phyloP scores from a whole-genome alignment of 1,284 basidiomycete genomes.

The Rhizoctonia solani region DNA sequence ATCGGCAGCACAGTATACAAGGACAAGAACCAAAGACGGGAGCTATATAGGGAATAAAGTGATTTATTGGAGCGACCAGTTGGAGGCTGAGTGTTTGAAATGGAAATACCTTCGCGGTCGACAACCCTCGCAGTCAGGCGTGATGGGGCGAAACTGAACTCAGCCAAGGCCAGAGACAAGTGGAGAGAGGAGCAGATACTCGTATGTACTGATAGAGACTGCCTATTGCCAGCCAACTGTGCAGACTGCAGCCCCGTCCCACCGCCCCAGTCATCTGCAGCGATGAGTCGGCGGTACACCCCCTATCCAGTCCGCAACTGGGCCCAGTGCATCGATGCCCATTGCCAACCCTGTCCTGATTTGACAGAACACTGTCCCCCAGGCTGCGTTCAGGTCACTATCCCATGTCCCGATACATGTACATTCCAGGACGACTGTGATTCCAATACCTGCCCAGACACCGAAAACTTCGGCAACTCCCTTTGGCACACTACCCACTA shows the following conservation, averaged over 20 bases:
- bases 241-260: neutral
- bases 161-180: too few species aligned
- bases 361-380: slow-evolving; percentile 28
- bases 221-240: too few species aligned
- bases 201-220: too few species aligned
- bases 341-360: slow-evolving; percentile 8
- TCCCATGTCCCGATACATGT: slow-evolving; percentile 23
- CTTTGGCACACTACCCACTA: slow-evolving; percentile 14
- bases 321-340: neutral
- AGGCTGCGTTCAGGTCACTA: slow-evolving; percentile 26
- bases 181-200: too few species aligned
- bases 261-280: slow-evolving; percentile 1
- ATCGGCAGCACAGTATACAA: too few species aligned
- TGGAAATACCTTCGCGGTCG: neutral
- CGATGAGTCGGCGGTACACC: neutral
- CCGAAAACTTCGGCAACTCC: neutral
- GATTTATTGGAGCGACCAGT: neutral
- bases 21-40: neutral
- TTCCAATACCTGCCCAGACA: slow-evolving; percentile 20
- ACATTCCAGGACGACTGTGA: slow-evolving; percentile 6
- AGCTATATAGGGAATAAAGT: too few species aligned
- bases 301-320: neutral
- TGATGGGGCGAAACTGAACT: too few species aligned
- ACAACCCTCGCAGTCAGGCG: slow-evolving; percentile 24
- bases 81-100: neutral